A percentile compares a stretch with the other conserved stretches of the same genome.
phyloP scores from a whole-genome alignment of 768 basidiomycete species.

The Coprinellus aureogranulatus region DNA sequence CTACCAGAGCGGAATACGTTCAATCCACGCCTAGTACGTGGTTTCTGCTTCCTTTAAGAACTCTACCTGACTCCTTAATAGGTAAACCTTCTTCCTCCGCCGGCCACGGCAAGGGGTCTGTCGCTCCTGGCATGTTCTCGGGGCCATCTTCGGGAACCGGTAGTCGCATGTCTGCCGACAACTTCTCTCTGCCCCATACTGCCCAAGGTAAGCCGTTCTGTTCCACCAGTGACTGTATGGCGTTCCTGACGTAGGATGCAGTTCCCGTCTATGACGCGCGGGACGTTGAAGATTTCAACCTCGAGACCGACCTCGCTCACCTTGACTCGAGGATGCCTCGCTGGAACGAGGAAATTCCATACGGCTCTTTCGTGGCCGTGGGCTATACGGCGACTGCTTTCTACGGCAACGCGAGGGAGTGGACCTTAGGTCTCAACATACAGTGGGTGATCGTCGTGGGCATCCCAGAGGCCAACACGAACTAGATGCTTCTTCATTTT shows the following conservation, averaged over 20 bases:
- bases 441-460: conserved; percentile 7
- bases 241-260: neutral
- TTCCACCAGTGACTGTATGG: neutral
- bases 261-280: conserved; percentile 10
- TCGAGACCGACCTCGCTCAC: neutral
- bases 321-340: neutral
- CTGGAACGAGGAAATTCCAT: conserved; percentile 4
- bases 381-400: conserved; percentile 4
- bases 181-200: neutral
- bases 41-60: too few relatives aligned
- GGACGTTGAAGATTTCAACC: neutral
- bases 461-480: neutral
- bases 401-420: neutral
- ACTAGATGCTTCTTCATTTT: too few relatives aligned
- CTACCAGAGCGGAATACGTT: too few relatives aligned
- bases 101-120: too few relatives aligned
- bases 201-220: neutral
- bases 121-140: too few relatives aligned
- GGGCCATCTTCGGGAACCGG: too few relatives aligned
- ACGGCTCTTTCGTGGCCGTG: conserved; percentile 4
- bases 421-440: conserved; percentile 5
- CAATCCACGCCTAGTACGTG: too few relatives aligned
- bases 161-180: too few relatives aligned
- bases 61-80: too few relatives aligned
- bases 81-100: too few relatives aligned